Conservation (phyloP, 2,329 filamentous ascomycete species). For the Alternaria rosae region DNA sequence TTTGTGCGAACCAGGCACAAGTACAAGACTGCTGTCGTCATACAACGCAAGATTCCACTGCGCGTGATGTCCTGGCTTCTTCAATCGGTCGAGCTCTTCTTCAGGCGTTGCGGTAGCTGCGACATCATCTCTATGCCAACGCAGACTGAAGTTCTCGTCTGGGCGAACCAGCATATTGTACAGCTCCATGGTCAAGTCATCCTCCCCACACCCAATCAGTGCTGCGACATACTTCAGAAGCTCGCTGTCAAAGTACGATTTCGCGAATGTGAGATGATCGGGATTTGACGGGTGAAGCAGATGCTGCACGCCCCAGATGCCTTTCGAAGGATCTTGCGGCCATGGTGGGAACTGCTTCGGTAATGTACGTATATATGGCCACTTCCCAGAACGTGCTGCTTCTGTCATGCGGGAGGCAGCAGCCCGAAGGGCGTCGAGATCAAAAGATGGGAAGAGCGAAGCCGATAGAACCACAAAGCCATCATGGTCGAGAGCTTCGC, state of each 20-base stretch:
- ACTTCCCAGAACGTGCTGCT: constrained; percentile 72
- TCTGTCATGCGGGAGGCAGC: constrained; percentile 66
- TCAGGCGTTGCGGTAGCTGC: constrained; percentile 68
- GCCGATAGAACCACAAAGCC: constrained; percentile 78
- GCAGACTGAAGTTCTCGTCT: constrained; percentile 72
- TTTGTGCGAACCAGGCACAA: constrained; percentile 78
- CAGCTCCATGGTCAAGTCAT: constrained; percentile 81
- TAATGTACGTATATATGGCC: constrained; percentile 83
- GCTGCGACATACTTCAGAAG: constrained; percentile 70
- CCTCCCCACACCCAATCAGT: constrained; percentile 62
- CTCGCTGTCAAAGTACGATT: constrained; percentile 74
- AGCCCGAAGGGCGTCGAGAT: constrained; percentile 65
- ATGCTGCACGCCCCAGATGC: constrained; percentile 92
- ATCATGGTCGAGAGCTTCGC: constrained; percentile 68
- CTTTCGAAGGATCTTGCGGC: constrained; percentile 65
- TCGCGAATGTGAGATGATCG: constrained; percentile 67
- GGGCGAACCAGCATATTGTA: constrained; percentile 86
- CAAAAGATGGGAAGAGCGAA: constrained; percentile 61
- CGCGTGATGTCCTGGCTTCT: constrained; percentile 71
- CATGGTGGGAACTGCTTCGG: constrained; percentile 93
- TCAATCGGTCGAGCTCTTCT: constrained; percentile 70
- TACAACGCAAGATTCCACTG: constrained; percentile 89
- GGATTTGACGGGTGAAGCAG: constrained; percentile 77
- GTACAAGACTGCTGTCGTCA: constrained; percentile 73
- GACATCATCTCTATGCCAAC: constrained; percentile 89